Evolutionary conservation across 305 asterid species (phyloP).

Genomic region (Solanum hybrid): DNA sequence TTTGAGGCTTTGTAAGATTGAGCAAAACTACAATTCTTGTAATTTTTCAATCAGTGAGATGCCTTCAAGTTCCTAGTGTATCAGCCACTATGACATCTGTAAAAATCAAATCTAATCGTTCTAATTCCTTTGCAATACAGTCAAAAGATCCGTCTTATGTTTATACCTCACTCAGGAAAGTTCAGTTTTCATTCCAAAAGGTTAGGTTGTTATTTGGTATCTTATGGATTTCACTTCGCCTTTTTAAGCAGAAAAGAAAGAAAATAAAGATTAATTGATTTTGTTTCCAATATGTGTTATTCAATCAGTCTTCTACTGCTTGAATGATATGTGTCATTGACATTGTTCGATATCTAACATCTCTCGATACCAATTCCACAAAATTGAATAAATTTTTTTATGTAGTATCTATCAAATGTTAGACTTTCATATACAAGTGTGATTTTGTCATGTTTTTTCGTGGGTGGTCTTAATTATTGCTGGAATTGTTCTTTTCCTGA

Average conservation of each 20-base stretch:
- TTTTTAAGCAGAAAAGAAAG: not conserved
- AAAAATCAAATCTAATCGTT: too few relatives aligned
- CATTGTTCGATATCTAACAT: not conserved
- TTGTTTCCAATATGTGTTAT: not conserved
- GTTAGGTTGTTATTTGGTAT: constrained; percentile 16
- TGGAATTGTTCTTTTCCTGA: not conserved
- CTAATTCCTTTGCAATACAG: too few relatives aligned
- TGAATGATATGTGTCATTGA: not conserved
- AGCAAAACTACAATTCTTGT: too few relatives aligned
- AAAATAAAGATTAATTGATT: not conserved
- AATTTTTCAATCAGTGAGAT: too few relatives aligned
- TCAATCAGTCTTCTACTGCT: not conserved
- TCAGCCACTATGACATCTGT: too few relatives aligned
- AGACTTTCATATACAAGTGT: not conserved
- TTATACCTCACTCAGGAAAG: not conserved
- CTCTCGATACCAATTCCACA: not conserved
- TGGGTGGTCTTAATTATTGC: too few relatives aligned
- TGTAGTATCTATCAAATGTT: constrained; percentile 6
- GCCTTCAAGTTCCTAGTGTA: too few relatives aligned
- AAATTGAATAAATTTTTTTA: too few relatives aligned
- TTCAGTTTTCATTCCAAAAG: constrained; percentile 20
- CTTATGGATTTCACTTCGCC: not conserved
- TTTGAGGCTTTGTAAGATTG: too few relatives aligned
- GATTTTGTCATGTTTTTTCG: not conserved
- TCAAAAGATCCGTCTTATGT: not conserved